phyloP scores from a whole-genome alignment of 108 stramenopile species.

The Chaetoceros tenuissimus region DNA sequence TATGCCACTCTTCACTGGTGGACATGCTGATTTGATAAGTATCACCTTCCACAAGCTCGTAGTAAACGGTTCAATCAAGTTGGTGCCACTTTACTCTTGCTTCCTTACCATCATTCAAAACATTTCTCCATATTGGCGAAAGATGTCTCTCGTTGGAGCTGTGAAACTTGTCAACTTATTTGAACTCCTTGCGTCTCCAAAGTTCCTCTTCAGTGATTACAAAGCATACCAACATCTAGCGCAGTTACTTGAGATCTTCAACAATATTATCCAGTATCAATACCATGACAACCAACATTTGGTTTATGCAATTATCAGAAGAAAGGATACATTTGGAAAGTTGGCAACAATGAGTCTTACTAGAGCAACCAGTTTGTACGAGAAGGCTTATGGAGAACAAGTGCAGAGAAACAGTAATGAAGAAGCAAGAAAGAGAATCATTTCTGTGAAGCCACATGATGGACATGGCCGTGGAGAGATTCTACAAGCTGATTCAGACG shows the following conservation, averaged over 20 bases:
- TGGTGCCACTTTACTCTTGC: conserved; percentile 87
- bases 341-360: conserved; percentile 65
- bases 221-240: conserved; percentile 84
- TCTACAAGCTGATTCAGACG: conserved; percentile 24
- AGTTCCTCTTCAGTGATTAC: conserved; percentile 84
- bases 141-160: conserved; percentile 79
- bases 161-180: conserved; percentile 94
- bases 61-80: conserved; percentile 83
- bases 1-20: conserved; percentile 79
- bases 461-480: conserved; percentile 49
- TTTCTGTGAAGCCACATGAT: conserved; percentile 32
- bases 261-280: conserved; percentile 99
- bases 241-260: conserved; percentile 90
- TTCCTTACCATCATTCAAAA: conserved; percentile 96
- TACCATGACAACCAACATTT: conserved; percentile 93
- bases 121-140: conserved; percentile 89
- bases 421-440: conserved; percentile 24
- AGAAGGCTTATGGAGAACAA: conserved; percentile 65
- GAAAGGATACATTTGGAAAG: conserved; percentile 76
- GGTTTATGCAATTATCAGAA: conserved; percentile 92
- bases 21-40: conserved; percentile 90
- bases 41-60: conserved; percentile 93
- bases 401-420: conserved; percentile 56
- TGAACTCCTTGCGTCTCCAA: conserved; percentile 87
- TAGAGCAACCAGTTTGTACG: conserved; percentile 66